Conservation (phyloP, 768 basidiomycete species). For the Gloeopeniophorella convolvens region DNA sequence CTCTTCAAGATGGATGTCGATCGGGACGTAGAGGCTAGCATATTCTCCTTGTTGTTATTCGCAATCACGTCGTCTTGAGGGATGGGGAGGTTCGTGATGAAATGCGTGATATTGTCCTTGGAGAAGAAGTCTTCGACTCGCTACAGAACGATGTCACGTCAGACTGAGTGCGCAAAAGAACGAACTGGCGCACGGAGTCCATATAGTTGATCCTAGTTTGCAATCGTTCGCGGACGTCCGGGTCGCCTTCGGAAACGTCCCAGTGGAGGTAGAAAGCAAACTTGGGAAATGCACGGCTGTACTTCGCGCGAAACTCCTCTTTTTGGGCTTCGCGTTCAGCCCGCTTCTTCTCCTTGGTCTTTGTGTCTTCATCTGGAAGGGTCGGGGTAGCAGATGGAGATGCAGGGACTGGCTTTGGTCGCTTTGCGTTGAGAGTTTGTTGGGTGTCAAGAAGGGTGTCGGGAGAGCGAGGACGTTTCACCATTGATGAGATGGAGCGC, state of each 20-base stretch:
- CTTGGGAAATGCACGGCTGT: constrained; percentile 53
- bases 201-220: constrained; percentile 55
- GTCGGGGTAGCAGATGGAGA: constrained; percentile 9
- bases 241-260: constrained; percentile 55
- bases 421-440: constrained; percentile 17
- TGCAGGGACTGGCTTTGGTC: constrained; percentile 11
- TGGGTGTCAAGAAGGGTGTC: constrained; percentile 17
- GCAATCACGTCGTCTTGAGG: constrained; percentile 28
- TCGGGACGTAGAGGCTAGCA: constrained; percentile 25
- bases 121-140: constrained; percentile 86
- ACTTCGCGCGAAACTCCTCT: constrained; percentile 20
- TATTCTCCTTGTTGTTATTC: constrained; percentile 61
- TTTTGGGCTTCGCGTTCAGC: constrained; percentile 19
- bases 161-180: neutral
- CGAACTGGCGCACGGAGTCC: constrained; percentile 60
- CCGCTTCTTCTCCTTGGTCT: constrained; percentile 17
- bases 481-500: constrained; percentile 10
- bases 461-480: constrained; percentile 21
- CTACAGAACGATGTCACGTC: constrained; percentile 35
- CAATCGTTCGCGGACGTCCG: constrained; percentile 35
- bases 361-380: constrained; percentile 16
- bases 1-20: constrained; percentile 43
- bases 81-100: constrained; percentile 60
- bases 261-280: constrained; percentile 70
- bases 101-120: constrained; percentile 68